Conservation (phyloP, 116 monocot species). For the Posidonia oceanica region DNA sequence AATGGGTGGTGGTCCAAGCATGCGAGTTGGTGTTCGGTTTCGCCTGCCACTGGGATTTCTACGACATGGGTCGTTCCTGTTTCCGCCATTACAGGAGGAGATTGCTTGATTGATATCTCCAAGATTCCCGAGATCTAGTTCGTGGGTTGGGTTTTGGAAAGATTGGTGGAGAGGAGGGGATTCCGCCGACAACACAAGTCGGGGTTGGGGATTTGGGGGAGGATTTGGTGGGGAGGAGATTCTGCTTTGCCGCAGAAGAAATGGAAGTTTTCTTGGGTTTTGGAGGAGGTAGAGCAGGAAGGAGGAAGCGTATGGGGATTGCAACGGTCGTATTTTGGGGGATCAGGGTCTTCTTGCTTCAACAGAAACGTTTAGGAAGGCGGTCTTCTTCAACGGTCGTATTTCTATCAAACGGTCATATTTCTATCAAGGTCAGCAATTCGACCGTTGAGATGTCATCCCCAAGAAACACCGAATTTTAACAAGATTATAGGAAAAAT, state of each 20-base stretch:
- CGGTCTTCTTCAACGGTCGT: no score
- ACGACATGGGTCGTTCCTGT: constrained; percentile 17
- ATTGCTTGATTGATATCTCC: not conserved
- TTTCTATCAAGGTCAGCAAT: no score
- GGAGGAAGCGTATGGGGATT: not conserved
- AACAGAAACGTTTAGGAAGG: no score
- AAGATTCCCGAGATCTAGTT: no score
- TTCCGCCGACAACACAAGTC: not conserved
- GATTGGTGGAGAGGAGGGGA: not conserved
- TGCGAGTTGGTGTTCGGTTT: not conserved
- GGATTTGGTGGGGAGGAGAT: not conserved
- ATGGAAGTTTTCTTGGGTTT: not conserved
- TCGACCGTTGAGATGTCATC: no score
- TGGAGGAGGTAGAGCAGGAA: not conserved
- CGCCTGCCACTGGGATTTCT: constrained; percentile 13
- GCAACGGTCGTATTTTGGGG: not conserved
- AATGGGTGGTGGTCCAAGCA: constrained; percentile 48
- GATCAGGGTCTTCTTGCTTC: not conserved
- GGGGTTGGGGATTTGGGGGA: not conserved
- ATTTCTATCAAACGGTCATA: no score
- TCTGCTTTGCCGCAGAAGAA: not conserved
- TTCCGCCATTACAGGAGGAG: constrained; percentile 13
- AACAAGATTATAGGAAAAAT: no score
- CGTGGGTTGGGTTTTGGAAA: not conserved
- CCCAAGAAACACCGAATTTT: no score